phyloP scores from a whole-genome alignment of 2,329 filamentous ascomycete species.

The Monilinia vaccinii-corymbosi region DNA sequence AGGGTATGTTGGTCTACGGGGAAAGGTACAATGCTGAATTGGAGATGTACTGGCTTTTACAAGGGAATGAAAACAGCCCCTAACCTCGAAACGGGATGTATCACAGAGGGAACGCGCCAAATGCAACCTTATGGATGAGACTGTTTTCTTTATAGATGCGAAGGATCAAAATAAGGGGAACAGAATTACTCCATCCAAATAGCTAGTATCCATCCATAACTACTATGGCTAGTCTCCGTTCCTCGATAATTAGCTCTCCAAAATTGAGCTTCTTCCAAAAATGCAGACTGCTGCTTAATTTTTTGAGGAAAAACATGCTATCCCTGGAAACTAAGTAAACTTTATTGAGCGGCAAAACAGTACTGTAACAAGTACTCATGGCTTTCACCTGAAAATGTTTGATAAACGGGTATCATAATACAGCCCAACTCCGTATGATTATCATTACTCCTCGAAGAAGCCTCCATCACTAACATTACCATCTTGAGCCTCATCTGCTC shows the following conservation, averaged over 20 bases:
- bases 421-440: conserved; percentile 7
- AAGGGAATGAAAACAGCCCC: background rate
- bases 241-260: too few relatives aligned
- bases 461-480: conserved; percentile 45
- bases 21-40: too few relatives aligned
- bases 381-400: conserved; percentile 1
- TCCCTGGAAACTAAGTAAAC: background rate
- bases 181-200: background rate
- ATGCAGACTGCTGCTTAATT: background rate
- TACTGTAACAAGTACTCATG: background rate
- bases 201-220: background rate
- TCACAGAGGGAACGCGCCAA: background rate
- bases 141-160: background rate
- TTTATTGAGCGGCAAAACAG: background rate
- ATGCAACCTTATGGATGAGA: too few relatives aligned
- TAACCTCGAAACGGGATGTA: background rate
- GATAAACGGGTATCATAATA: conserved; percentile 9
- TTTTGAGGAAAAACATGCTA: background rate
- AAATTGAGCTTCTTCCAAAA: background rate
- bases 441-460: conserved; percentile 42
- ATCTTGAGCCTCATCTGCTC: conserved; percentile 20
- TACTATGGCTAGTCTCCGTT: background rate
- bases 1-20: background rate
- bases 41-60: too few relatives aligned
- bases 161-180: background rate